Percentiles rank a stretch among this genome's conserved stretches.
These are phyloP conservation scores for Blepharisma stoltei DNA, from an alignment of 73 alveolate genomes.

Conservation along the genomic window DNA sequence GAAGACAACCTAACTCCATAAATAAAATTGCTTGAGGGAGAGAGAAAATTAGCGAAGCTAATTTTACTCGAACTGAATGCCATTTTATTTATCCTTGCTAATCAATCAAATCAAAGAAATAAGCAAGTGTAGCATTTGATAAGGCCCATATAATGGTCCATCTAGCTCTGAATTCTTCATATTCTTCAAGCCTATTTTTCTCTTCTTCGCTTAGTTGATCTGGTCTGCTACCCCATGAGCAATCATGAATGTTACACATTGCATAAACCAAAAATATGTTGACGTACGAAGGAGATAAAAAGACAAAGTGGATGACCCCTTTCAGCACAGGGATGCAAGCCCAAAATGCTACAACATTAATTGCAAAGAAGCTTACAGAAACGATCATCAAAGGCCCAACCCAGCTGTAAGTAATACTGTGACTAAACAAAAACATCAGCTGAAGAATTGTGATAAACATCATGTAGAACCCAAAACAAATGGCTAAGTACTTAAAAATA, in stretches of 20 bases:
- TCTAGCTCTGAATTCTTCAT: slow-evolving; percentile 21
- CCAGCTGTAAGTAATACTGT: not conserved
- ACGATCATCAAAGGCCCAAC: not conserved
- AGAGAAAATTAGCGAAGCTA: no score
- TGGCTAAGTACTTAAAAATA: not conserved
- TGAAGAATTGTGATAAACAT: not conserved
- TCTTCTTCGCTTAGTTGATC: slow-evolving; percentile 17
- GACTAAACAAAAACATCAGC: not conserved
- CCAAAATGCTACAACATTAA: not conserved
- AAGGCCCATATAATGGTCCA: slow-evolving; percentile 24
- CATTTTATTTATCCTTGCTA: no score
- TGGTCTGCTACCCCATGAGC: slow-evolving; percentile 29
- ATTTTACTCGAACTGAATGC: no score
- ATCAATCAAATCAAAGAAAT: not conserved
- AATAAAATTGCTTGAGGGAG: no score
- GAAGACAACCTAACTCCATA: no score
- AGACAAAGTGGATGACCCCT: slow-evolving; percentile 1
- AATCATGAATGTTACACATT: slow-evolving; percentile 29
- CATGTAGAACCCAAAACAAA: slow-evolving; percentile 1
- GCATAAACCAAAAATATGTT: slow-evolving; percentile 28
- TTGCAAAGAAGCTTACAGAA: not conserved
- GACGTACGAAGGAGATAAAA: slow-evolving; percentile 22
- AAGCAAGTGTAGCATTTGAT: not conserved
- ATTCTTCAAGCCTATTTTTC: not conserved
- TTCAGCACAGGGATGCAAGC: not conserved